A percentile compares a stretch with the other conserved stretches of the same genome.
phyloP scores from a whole-genome alignment of 108 stramenopile species.

The Nitzschia sp. region DNA sequence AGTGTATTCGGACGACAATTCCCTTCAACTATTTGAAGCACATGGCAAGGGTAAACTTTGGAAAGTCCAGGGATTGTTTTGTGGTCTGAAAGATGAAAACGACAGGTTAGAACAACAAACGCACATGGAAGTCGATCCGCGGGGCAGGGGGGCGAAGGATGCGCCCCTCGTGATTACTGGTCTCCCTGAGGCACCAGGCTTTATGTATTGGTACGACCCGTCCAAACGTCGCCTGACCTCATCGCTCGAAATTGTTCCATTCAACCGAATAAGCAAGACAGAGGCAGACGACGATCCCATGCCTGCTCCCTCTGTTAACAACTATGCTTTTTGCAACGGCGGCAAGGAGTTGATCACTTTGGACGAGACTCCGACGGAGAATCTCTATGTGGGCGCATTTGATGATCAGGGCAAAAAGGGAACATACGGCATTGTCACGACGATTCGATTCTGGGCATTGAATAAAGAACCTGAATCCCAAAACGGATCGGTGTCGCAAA shows the following conservation, averaged over 20 bases:
- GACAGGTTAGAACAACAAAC: background rate
- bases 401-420: slow-evolving; percentile 4
- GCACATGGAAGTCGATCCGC: slow-evolving; percentile 25
- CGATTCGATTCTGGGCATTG: slow-evolving; percentile 70
- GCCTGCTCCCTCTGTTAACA: slow-evolving; percentile 66
- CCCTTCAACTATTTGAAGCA: slow-evolving; percentile 63
- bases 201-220: slow-evolving; percentile 82
- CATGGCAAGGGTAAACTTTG: slow-evolving; percentile 61
- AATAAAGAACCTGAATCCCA: slow-evolving; percentile 16
- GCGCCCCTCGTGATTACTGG: slow-evolving; percentile 37
- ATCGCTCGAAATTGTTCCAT: slow-evolving; percentile 74
- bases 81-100: slow-evolving; percentile 16
- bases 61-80: slow-evolving; percentile 69
- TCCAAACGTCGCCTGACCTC: slow-evolving; percentile 43
- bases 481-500: slow-evolving; percentile 7
- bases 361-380: slow-evolving; percentile 72
- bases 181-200: slow-evolving; percentile 68
- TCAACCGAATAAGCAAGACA: slow-evolving; percentile 71
- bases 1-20: slow-evolving; percentile 67
- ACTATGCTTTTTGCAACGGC: slow-evolving; percentile 47
- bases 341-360: slow-evolving; percentile 71
- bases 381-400: slow-evolving; percentile 50
- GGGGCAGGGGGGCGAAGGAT: background rate
- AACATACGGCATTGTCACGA: slow-evolving; percentile 57
- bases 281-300: slow-evolving; percentile 52